A percentile compares a stretch with the other conserved stretches of the same genome.
Evolutionary conservation across 176 grass and related monocot genomes (phyloP).

Genomic region (Stipa capillata): DNA sequence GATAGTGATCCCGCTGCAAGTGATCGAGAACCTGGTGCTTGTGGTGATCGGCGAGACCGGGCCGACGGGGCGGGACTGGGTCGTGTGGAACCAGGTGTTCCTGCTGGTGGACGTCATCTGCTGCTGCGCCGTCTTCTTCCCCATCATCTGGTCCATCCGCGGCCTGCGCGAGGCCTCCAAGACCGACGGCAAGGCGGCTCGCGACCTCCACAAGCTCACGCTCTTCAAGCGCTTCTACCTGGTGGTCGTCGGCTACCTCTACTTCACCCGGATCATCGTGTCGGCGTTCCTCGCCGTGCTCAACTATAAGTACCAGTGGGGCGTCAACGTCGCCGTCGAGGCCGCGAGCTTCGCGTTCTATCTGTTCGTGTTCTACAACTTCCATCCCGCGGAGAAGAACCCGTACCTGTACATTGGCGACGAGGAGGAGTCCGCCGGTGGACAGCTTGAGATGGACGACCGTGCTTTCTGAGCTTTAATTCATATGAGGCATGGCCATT

Average conservation of each 20-base stretch:
- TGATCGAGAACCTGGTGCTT: conserved; percentile 47
- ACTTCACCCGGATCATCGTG: conserved; percentile 46
- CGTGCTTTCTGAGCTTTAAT: conserved; percentile 28
- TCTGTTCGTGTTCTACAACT: conserved; percentile 48
- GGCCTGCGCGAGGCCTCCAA: conserved; percentile 48
- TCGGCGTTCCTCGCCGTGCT: conserved; percentile 34
- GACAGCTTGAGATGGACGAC: conserved; percentile 45
- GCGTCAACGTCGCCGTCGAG: conserved; percentile 33
- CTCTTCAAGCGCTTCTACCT: conserved; percentile 75
- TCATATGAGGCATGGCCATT: background rate
- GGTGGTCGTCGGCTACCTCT: conserved; percentile 56
- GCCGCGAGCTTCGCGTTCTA: conserved; percentile 46
- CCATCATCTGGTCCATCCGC: conserved; percentile 60
- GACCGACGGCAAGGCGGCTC: conserved; percentile 56
- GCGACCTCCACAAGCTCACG: conserved; percentile 54
- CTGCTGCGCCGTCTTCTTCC: conserved; percentile 63
- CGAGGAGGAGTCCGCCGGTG: conserved; percentile 19
- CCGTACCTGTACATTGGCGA: conserved; percentile 49
- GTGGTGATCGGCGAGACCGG: conserved; percentile 48
- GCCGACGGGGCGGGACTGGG: conserved; percentile 28
- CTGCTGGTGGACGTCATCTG: conserved; percentile 48
- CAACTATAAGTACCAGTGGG: conserved; percentile 50
- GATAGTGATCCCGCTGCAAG: conserved; percentile 58
- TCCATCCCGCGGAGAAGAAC: conserved; percentile 48
- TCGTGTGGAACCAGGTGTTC: conserved; percentile 51